Percentiles rank a stretch among this genome's conserved stretches.
phyloP scores from a whole-genome alignment of 768 basidiomycete genomes.

The Mycena vulgaris region DNA sequence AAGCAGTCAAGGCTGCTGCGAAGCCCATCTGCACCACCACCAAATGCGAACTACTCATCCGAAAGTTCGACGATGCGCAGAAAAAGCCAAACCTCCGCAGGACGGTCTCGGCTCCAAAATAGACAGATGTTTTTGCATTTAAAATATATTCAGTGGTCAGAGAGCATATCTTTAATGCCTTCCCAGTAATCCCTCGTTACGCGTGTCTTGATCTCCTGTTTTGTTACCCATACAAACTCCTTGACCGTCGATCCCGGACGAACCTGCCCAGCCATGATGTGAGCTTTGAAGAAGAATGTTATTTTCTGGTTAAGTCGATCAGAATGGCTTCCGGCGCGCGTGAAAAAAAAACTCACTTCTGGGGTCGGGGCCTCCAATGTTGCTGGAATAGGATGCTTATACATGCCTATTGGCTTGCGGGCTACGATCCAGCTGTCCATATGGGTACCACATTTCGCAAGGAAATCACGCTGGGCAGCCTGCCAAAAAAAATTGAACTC shows the following conservation, averaged over 20 bases:
- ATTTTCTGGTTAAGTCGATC: constrained; percentile 63
- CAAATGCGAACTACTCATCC: constrained; percentile 90
- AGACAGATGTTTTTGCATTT: constrained; percentile 44
- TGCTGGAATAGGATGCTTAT: constrained; percentile 63
- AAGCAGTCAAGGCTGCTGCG: constrained; percentile 78
- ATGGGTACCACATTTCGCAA: constrained; percentile 78
- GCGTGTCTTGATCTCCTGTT: constrained; percentile 85
- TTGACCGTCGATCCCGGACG: constrained; percentile 67
- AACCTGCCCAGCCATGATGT: constrained; percentile 92
- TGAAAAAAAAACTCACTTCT: constrained; percentile 51
- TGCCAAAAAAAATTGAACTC: constrained; percentile 46
- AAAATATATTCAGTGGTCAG: constrained; percentile 65
- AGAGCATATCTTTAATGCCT: constrained; percentile 84
- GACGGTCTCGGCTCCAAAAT: constrained; percentile 67
- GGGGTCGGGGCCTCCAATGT: constrained; percentile 46
- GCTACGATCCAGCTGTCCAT: constrained; percentile 98
- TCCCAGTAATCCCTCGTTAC: constrained; percentile 84
- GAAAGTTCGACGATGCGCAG: constrained; percentile 92
- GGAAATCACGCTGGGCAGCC: constrained; percentile 83
- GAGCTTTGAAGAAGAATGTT: constrained; percentile 94
- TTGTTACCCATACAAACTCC: constrained; percentile 96
- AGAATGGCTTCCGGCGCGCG: constrained; percentile 1
- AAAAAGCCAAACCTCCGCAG: constrained; percentile 72
- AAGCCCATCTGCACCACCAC: constrained; percentile 92
- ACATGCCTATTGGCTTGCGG: constrained; percentile 87